Base-by-base conservation (phyloP, 768 basidiomycete genomes). In the Leccinum aurantiacum region DNA sequence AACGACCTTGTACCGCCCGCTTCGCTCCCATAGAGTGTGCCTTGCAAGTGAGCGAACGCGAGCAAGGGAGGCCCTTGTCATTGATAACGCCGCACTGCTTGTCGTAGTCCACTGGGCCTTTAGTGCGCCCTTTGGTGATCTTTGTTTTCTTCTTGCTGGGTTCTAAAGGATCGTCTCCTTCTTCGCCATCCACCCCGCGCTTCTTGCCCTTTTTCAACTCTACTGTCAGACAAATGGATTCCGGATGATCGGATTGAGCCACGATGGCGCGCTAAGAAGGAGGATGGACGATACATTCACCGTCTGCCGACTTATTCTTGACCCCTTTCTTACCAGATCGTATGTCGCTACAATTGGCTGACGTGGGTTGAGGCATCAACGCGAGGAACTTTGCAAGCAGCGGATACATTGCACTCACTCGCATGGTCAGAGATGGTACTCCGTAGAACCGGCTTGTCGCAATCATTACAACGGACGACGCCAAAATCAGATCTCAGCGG, bases 1-100 rank as follows among this genome's bases (percentile, higher is more conserved):
- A 90, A 4, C 96, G 91, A 35, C 93, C 93, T 62, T 84, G 82
- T 1, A 99, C 95, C 9, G 90, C 85, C 17, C 96, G 90, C 75
- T 99, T 99, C 11, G 93, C 91, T 14, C 93, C 93, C 89, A 99
- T 96, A 2, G 93, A 90, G 71, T 99, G 96, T 6, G 96, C 93
- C 75, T 99, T 99, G 79, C 96, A 99, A 0, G 96, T 98, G 38
- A 99, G 82, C 7, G 94, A 94, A 27, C 96, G 91, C 13, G 94
- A 93, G 71, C 96, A 99, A 0, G 93, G 94, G 7, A 93, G 77
- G 48, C 83, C 83, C 74, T 97, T 97, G 77, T 96, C 95, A 76
- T 96, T 98, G 72, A 97, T 96, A 38, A 98, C 96, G 54, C 96
- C 95, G 67, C 96, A 98, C 64, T 97, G 95, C 58, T 84, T 87